These are phyloP conservation scores for Colletotrichum australisinense DNA, from an alignment of 2,329 filamentous ascomycete genomes.

Conservation along the genomic window DNA sequence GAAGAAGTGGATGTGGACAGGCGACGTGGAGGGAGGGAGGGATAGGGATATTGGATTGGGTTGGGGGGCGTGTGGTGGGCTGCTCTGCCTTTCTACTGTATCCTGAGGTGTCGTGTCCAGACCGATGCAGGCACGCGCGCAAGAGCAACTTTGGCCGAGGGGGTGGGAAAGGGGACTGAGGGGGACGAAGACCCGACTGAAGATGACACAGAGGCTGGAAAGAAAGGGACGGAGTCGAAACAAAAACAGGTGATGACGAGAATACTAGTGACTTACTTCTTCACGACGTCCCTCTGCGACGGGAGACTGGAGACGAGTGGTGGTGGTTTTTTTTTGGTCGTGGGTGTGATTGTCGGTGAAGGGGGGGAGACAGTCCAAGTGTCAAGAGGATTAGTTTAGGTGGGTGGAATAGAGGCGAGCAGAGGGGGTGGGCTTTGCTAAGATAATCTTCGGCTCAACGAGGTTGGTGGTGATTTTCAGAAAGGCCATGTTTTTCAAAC, in stretches of 20 bases:
- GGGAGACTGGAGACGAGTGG: constrained; percentile 15
- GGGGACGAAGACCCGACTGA: constrained; percentile 21
- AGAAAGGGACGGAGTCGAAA: not conserved
- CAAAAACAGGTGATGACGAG: constrained; percentile 4
- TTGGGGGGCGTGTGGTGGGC: constrained; percentile 31
- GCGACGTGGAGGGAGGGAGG: constrained; percentile 36
- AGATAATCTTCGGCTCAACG: constrained; percentile 34
- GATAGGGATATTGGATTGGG: constrained; percentile 36
- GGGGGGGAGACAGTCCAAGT: constrained; percentile 32
- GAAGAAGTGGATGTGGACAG: constrained; percentile 36
- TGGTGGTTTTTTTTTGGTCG: constrained; percentile 9
- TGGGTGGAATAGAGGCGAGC: constrained; percentile 30
- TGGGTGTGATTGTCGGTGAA: constrained; percentile 35
- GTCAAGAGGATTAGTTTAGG: constrained; percentile 29
- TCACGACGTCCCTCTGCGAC: constrained; percentile 31
- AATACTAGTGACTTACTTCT: constrained; percentile 26
- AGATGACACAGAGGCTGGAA: constrained; percentile 23
- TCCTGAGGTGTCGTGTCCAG: constrained; percentile 36
- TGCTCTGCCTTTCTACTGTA: constrained; percentile 24
- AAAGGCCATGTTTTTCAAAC: constrained; percentile 37
- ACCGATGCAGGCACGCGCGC: constrained; percentile 34
- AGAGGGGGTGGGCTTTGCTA: constrained; percentile 35
- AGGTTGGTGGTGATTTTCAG: constrained; percentile 42
- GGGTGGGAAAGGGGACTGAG: constrained; percentile 9
- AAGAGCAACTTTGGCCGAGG: constrained; percentile 35